Base-by-base conservation (phyloP, 495 filamentous ascomycete species). In the Annulohypoxylon bovei region DNA sequence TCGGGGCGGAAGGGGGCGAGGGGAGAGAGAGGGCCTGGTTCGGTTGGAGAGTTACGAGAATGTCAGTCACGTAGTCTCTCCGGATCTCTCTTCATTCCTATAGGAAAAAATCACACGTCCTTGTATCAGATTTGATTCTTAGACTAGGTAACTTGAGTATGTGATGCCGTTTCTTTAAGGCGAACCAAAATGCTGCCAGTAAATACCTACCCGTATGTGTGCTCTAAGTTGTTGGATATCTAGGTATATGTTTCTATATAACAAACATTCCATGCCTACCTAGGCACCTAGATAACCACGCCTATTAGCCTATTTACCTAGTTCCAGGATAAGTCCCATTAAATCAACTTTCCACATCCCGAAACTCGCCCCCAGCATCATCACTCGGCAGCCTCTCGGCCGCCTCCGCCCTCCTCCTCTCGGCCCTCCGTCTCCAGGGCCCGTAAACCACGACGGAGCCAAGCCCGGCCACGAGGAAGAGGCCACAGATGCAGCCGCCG, bases 401-500 rank as follows among this genome's bases (percentile, higher is more conserved):
- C 22, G 37, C 37, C n/a, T 20, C 47, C 23, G 8, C 46, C 18
- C 47, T 11, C 9, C 71, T 70, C 35, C 62, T 66, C 16, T 82
- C 81, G 60, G 77, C 77, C 30, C 78, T 62, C 18, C 87, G 80
- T 57, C 92, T 82, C 94, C 94, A 97, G 0, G 91, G 92, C 61
- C 84, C 84, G 71, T 97, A 97, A 0, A 89, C 67, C 0, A 93
- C 4, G 0, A 95, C 88, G 54, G 92, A 93, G 3, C 90, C 75
- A 0, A 84, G 76, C 0, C 94, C 95, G 42, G 92, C 89, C 0
- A 97, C 70, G 6, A 97, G 76, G 71, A 98, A 98, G 0, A 91
- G 83, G 3, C 89, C 93, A 68, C 92, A 96, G 18, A 98, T 97
- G 6, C 82, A 84, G 8, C 91, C 94, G 37, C 94, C 95, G 42